Evolutionary conservation across 1,139 yeast genomes (phyloP).

Genomic region (Scheffersomyces cryptocercus): DNA sequence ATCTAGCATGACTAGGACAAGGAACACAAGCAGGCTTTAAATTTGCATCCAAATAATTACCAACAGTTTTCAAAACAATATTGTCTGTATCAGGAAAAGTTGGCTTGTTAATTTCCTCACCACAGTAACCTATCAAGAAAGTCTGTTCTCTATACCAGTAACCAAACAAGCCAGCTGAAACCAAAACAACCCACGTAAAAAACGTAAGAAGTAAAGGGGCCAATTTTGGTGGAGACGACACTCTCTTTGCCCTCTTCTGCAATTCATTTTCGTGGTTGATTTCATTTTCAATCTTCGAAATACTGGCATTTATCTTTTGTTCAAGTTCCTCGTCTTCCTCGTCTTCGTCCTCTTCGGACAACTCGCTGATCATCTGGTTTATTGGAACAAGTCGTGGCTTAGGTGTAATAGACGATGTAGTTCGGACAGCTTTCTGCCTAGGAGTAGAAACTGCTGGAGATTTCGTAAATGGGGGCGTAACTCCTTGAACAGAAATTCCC

Average conservation of each 20-base stretch:
- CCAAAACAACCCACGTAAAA: slow-evolving; percentile 28
- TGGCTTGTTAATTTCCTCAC: slow-evolving; percentile 47
- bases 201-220: slow-evolving; percentile 5
- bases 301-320: slow-evolving; percentile 1
- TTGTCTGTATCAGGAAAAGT: slow-evolving; percentile 30
- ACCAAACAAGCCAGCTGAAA: slow-evolving; percentile 32
- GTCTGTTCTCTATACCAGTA: slow-evolving; percentile 68
- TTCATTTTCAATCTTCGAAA: slow-evolving; percentile 2
- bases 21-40: slow-evolving; percentile 65
- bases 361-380: slow-evolving; percentile 5
- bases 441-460: slow-evolving; percentile 9
- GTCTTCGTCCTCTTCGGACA: slow-evolving; percentile 11
- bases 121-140: slow-evolving; percentile 66
- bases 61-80: slow-evolving; percentile 22
- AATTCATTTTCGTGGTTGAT: slow-evolving; percentile 1
- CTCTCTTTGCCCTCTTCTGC: not conserved
- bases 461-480: not conserved
- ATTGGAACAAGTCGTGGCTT: slow-evolving; percentile 16
- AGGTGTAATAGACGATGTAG: slow-evolving; percentile 11
- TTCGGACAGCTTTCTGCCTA: not conserved
- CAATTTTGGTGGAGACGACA: slow-evolving; percentile 1
- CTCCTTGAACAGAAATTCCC: slow-evolving; percentile 29
- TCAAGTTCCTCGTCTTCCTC: slow-evolving; percentile 12
- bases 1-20: slow-evolving; percentile 83
- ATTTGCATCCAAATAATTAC: slow-evolving; percentile 34